Evolutionary conservation across 2,329 filamentous ascomycete species (phyloP), one percentile per base, ranked within the genome.

Genomic region (Zymoseptoria ardabiliae): DNA sequence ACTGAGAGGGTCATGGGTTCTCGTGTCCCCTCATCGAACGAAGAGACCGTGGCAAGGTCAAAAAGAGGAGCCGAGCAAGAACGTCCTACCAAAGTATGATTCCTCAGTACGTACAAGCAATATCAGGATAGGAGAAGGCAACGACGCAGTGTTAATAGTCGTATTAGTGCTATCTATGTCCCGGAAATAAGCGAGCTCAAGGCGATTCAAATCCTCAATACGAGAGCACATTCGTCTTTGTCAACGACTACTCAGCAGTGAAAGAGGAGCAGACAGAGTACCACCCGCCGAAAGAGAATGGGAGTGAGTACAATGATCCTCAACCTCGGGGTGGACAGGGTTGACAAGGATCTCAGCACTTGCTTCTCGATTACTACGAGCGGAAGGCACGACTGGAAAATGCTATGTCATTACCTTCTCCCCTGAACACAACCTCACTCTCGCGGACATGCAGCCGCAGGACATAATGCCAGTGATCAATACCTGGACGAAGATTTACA

Each of bases 401-500:
- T 99, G 94, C 79, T 97, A 96, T 75, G 94, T 99, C 58, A 83
- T 99, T 57, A 96, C 92, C 59, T 99, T 99, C 76, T 94, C 91
- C 7, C 86, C 91, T 2, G 86, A 86, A 65, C 94, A 99, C 76
- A 89, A 97, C 74, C 78, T 95, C 61, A 99, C 94, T 2, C 85
- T 99, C 25, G 93, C 94, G 63, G 94, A 99, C 72, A 90, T 99
- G 81, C 76, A 85, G 0, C 81, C 89, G 2, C 66, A 77, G 4
- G 85, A 95, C 61, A 97, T 96, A 60, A 72, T 93, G 0, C 89
- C 91, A 1, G 86, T 96, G 35, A 84, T 99, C 61, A 81, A 92
- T 69, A 91, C 90, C 54, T 99, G 94, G 94, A 94, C 91, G 4
- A 85, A 88, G 62, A 88, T 97, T 65, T 99, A 97, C 75, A 84